Evolutionary conservation across 176 grass and related monocot species (phyloP).

Genomic region (Oryza officinalis): DNA sequence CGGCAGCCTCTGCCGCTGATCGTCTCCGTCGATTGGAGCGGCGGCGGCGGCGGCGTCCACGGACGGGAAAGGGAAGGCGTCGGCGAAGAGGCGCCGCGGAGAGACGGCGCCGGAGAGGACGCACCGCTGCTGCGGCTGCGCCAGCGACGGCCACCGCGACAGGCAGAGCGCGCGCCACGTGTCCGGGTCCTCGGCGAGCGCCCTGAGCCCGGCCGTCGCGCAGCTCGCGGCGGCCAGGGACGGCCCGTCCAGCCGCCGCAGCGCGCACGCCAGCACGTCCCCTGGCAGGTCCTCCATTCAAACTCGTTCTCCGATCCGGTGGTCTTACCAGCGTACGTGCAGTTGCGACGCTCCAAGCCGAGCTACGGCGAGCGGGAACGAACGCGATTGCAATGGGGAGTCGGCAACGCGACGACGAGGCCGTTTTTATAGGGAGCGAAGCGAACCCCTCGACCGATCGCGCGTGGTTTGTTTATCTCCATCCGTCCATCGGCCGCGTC

Average conservation of each 20-base stretch:
- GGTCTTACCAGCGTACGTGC: neutral
- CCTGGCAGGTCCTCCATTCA: constrained; percentile 49
- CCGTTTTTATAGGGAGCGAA: neutral
- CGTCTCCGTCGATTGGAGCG: neutral
- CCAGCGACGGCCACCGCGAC: constrained; percentile 50
- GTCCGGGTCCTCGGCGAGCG: constrained; percentile 42
- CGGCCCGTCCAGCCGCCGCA: constrained; percentile 55
- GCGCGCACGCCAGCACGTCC: constrained; percentile 52
- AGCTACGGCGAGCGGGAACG: neutral
- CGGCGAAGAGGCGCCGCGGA: constrained; percentile 55
- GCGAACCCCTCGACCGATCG: no score
- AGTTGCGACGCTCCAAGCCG: neutral
- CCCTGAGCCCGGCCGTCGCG: constrained; percentile 37
- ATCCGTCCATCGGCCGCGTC: no score
- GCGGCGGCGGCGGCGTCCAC: neutral
- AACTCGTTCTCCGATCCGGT: neutral
- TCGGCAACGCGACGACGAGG: no score
- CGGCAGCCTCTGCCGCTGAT: no score
- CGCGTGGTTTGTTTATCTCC: no score
- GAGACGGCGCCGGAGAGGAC: constrained; percentile 29
- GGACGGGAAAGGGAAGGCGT: constrained; percentile 53
- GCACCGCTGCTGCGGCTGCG: neutral
- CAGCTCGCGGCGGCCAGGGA: constrained; percentile 56
- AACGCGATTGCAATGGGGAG: neutral
- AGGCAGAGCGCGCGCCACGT: constrained; percentile 69